phyloP scores from a whole-genome alignment of 2,329 filamentous ascomycete species.

The Cadophora gregata region DNA sequence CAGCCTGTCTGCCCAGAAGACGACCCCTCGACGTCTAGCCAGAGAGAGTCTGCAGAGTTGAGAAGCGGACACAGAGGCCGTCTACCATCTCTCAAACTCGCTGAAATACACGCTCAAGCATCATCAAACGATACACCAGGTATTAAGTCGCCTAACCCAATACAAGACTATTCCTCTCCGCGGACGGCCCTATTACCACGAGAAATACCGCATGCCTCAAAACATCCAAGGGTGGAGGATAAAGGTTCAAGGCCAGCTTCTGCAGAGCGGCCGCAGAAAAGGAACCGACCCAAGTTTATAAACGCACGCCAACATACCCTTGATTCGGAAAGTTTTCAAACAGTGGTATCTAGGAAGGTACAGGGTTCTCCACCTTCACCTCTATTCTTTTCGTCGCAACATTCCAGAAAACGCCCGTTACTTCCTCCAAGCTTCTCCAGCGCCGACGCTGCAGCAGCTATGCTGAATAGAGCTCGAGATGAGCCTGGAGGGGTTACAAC shows the following conservation, averaged over 20 bases:
- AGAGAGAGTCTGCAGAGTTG: slow-evolving; percentile 1
- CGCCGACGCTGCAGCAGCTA: slow-evolving; percentile 32
- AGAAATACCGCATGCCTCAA: slow-evolving; percentile 32
- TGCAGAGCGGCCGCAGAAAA: slow-evolving; percentile 41
- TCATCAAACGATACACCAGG: neutral
- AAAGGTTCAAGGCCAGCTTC: slow-evolving; percentile 24
- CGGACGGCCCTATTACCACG: neutral
- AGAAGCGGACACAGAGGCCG: neutral
- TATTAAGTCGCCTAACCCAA: slow-evolving; percentile 18
- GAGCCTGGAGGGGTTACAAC: slow-evolving; percentile 52
- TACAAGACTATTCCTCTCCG: slow-evolving; percentile 18
- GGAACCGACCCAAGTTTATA: slow-evolving; percentile 33
- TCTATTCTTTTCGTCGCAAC: slow-evolving; percentile 59
- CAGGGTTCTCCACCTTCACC: slow-evolving; percentile 50
- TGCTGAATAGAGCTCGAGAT: slow-evolving; percentile 37
- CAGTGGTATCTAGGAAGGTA: slow-evolving; percentile 20
- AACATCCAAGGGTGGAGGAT: slow-evolving; percentile 36
- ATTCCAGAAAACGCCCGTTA: slow-evolving; percentile 48
- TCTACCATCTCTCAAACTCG: neutral
- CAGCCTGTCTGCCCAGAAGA: neutral
- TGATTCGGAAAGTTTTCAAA: slow-evolving; percentile 45
- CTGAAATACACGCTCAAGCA: neutral
- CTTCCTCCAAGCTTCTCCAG: slow-evolving; percentile 47
- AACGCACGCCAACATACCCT: slow-evolving; percentile 44
- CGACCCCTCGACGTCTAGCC: neutral